Evolutionary conservation across 176 grass and related monocot genomes (phyloP).

Genomic region (Phoenix dactylifera): DNA sequence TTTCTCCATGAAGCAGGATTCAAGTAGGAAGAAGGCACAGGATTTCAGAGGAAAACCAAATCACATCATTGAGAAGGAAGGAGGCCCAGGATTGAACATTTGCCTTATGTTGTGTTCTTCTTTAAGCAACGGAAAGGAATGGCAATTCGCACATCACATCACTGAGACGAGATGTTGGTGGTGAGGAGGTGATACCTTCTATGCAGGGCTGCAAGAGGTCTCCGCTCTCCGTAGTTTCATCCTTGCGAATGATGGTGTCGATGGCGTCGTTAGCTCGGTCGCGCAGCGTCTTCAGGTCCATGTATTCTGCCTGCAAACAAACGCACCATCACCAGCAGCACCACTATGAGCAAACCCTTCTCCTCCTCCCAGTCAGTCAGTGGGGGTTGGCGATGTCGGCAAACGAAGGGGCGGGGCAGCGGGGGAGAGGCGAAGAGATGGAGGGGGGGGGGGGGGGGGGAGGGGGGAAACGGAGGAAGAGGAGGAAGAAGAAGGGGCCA

Average conservation of each 20-base stretch:
- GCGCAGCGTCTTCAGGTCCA: slow-evolving; percentile 27
- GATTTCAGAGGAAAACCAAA: too few relatives aligned
- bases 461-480: neutral
- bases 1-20: too few relatives aligned
- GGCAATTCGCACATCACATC: neutral
- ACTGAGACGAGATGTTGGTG: neutral
- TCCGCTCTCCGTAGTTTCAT: slow-evolving; percentile 19
- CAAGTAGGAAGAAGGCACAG: too few relatives aligned
- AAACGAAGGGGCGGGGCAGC: too few relatives aligned
- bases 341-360: too few relatives aligned
- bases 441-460: neutral
- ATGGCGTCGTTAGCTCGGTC: slow-evolving; percentile 46
- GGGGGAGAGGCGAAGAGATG: neutral
- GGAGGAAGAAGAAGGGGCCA: neutral
- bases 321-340: too few relatives aligned
- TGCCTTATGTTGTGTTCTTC: neutral
- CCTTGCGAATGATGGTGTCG: slow-evolving; percentile 44
- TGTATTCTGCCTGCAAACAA: slow-evolving; percentile 31
- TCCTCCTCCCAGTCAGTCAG: too few relatives aligned
- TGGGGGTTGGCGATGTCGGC: too few relatives aligned
- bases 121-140: neutral
- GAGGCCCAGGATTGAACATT: too few relatives aligned
- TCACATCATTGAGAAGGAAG: too few relatives aligned
- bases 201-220: slow-evolving; percentile 45
- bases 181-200: slow-evolving; percentile 25